Evolutionary conservation across 257 asterid genomes (phyloP).

Genomic region (Solanum lycopersicoides): DNA sequence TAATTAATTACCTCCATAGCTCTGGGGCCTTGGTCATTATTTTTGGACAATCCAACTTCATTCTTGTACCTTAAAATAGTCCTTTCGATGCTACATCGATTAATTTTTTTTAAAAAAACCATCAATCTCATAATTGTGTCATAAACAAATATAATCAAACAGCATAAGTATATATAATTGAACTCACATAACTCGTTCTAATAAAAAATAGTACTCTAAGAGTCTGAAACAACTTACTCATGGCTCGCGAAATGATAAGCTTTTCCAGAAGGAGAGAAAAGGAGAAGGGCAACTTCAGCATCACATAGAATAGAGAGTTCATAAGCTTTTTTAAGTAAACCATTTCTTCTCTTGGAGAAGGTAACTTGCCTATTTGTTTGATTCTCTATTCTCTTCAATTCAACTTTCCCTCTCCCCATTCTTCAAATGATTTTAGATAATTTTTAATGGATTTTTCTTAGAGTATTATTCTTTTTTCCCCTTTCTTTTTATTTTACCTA

Average conservation of each 20-base stretch:
- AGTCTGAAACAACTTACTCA: constrained; percentile 6
- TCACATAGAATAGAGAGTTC: neutral
- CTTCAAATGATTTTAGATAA: neutral
- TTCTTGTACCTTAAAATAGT: constrained; percentile 40
- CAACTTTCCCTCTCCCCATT: constrained; percentile 65
- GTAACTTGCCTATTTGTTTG: neutral
- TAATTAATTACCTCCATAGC: constrained; percentile 29
- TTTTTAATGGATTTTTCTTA: neutral
- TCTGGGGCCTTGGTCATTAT: constrained; percentile 28
- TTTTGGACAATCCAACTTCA: constrained; percentile 29
- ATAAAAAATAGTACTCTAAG: neutral
- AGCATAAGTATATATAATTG: neutral
- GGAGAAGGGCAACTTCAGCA: neutral
- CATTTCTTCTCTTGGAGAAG: neutral
- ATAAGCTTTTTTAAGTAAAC: neutral
- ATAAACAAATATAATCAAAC: neutral
- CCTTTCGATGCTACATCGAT: constrained; percentile 25
- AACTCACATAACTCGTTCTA: neutral
- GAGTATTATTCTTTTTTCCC: neutral
- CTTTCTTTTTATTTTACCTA: neutral
- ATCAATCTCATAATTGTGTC: neutral
- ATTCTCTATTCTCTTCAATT: constrained; percentile 19
- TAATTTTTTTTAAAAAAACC: neutral
- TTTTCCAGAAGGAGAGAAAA: constrained; percentile 45
- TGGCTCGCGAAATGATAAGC: constrained; percentile 34